A percentile compares a stretch with the other conserved stretches of the same genome.
Conservation (phyloP, 441 rosid species). For the Syzygium syzygioides region DNA sequence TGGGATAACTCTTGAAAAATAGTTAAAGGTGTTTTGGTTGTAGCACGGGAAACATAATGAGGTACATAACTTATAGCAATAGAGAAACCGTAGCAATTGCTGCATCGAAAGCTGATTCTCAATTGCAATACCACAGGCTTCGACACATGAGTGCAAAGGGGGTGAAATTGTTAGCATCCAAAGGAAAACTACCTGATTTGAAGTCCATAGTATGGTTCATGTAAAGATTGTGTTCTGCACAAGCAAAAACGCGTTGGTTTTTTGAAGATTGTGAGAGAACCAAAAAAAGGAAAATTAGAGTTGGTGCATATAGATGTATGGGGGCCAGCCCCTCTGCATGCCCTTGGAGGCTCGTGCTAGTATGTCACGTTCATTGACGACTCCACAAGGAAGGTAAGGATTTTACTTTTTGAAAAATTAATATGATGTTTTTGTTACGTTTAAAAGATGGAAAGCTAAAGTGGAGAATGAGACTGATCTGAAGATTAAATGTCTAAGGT, state of each 20-base stretch:
- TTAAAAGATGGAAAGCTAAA: too few relatives aligned
- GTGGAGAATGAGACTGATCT: too few relatives aligned
- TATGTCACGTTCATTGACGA: background rate
- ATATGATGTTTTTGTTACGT: too few relatives aligned
- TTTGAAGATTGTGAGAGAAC: background rate
- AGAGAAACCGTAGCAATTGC: too few relatives aligned
- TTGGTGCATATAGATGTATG: background rate
- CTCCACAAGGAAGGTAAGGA: too few relatives aligned
- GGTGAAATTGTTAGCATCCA: background rate
- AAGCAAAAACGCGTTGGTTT: background rate
- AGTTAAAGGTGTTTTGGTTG: background rate
- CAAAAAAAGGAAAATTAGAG: background rate
- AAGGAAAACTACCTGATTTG: background rate
- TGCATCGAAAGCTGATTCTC: too few relatives aligned
- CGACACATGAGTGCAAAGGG: background rate
- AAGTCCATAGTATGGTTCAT: background rate
- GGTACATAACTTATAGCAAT: too few relatives aligned
- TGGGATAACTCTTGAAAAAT: background rate
- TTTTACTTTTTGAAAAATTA: too few relatives aligned
- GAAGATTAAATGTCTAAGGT: background rate
- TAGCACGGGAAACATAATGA: too few relatives aligned
- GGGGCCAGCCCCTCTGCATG: background rate
- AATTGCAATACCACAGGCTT: too few relatives aligned
- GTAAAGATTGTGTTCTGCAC: background rate
- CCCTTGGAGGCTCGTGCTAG: background rate